A percentile compares a stretch with the other conserved stretches of the same genome.
Conservation (phyloP, 2,329 filamentous ascomycete species). For the Cladophialophora immunda region DNA sequence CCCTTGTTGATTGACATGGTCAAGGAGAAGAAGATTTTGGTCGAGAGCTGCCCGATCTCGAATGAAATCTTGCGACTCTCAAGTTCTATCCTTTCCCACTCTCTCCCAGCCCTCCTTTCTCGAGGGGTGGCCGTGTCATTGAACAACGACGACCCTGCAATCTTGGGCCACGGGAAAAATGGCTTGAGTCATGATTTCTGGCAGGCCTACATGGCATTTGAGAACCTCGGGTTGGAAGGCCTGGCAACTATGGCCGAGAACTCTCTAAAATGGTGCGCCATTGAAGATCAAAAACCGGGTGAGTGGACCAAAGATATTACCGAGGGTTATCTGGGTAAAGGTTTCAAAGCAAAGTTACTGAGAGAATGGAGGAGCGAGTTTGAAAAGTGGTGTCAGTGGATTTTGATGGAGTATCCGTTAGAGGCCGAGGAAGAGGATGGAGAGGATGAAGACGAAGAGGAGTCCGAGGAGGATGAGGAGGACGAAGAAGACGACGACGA, state of each 20-base stretch:
- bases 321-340: constrained; percentile 75
- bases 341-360: constrained; percentile 75
- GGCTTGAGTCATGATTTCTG: constrained; percentile 94
- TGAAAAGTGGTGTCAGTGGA: constrained; percentile 91
- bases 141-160: constrained; percentile 89
- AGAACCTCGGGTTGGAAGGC: constrained; percentile 87
- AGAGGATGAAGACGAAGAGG: constrained; percentile 37
- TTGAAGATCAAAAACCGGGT: constrained; percentile 77
- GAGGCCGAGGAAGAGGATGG: constrained; percentile 55
- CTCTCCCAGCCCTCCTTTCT: constrained; percentile 82
- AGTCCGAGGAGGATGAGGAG: constrained; percentile 39
- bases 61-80: constrained; percentile 87
- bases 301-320: constrained; percentile 78
- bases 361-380: constrained; percentile 82
- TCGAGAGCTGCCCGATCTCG: constrained; percentile 90
- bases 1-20: constrained; percentile 88
- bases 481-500: constrained; percentile 39
- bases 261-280: constrained; percentile 87
- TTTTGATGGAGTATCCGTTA: constrained; percentile 77
- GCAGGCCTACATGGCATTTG: constrained; percentile 90
- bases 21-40: constrained; percentile 83
- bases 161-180: constrained; percentile 81
- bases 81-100: constrained; percentile 77
- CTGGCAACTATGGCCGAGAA: constrained; percentile 90
- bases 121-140: constrained; percentile 84